Evolutionary conservation across 345 rosid species (phyloP).

Genomic region (Arabis hirsuta): DNA sequence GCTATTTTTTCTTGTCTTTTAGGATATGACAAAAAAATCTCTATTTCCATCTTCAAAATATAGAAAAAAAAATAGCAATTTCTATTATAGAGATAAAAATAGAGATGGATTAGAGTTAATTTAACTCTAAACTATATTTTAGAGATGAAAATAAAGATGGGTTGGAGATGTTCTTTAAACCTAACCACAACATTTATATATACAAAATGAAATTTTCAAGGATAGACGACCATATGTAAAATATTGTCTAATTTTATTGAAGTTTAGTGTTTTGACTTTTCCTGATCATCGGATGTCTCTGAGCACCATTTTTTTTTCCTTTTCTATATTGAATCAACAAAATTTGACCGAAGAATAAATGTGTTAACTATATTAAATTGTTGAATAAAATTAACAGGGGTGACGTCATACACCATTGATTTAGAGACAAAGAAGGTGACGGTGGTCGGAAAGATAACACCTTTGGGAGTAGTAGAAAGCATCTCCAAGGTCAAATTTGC

Average conservation of each 20-base stretch:
- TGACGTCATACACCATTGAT: conserved; percentile 80
- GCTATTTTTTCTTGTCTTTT: too few relatives aligned
- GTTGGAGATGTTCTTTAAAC: background rate
- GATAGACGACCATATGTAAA: conserved; percentile 12
- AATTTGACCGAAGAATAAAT: background rate
- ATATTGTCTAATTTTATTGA: background rate
- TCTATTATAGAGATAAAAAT: too few relatives aligned
- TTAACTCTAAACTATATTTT: too few relatives aligned
- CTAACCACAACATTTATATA: conserved; percentile 14
- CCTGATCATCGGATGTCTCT: conserved; percentile 29
- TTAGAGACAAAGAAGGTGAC: conserved; percentile 84
- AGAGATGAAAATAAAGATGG: too few relatives aligned
- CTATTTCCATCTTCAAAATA: too few relatives aligned
- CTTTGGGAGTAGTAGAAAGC: conserved; percentile 69
- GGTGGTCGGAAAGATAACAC: conserved; percentile 83
- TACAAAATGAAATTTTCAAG: conserved; percentile 7
- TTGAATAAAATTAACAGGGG: conserved; percentile 53
- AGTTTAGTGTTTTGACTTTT: conserved; percentile 39
- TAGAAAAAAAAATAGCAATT: too few relatives aligned
- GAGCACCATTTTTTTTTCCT: conserved; percentile 21
- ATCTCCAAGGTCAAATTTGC: conserved; percentile 83
- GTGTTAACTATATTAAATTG: conserved; percentile 1
- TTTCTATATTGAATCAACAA: background rate
- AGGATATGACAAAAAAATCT: too few relatives aligned
- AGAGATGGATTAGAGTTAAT: too few relatives aligned